These are phyloP conservation scores for Neurospora sp. DNA, from an alignment of 2,329 filamentous ascomycete species.

Conservation along the genomic window DNA sequence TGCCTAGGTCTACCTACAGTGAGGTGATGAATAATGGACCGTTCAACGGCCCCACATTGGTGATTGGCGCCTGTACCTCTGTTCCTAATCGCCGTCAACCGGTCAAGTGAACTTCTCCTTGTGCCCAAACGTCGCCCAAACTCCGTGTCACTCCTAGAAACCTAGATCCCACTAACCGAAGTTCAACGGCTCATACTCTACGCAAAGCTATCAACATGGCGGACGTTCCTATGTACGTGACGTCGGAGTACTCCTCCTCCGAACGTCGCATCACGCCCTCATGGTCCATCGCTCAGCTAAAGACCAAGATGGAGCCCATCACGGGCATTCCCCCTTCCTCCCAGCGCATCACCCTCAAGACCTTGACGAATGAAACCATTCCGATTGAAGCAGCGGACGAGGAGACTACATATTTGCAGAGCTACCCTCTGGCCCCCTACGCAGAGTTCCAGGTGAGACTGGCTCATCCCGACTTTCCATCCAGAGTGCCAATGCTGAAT, in stretches of 20 bases:
- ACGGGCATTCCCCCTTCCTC: conserved; percentile 78
- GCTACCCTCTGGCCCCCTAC: conserved; percentile 61
- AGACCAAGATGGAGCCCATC: conserved; percentile 80
- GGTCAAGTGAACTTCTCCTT: neutral
- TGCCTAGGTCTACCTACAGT: neutral
- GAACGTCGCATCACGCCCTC: conserved; percentile 88
- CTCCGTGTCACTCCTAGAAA: neutral
- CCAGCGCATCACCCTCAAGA: conserved; percentile 66
- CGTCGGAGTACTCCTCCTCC: conserved; percentile 66
- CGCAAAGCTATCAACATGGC: conserved; percentile 37
- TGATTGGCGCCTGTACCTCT: neutral
- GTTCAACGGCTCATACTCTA: neutral
- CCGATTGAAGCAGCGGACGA: conserved; percentile 63
- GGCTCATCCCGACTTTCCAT: neutral
- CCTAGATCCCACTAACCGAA: neutral
- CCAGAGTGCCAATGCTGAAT: conserved; percentile 14
- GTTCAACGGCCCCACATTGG: neutral
- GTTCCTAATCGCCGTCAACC: neutral
- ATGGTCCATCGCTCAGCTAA: conserved; percentile 80
- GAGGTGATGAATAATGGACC: neutral
- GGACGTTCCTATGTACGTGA: conserved; percentile 66
- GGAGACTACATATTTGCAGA: conserved; percentile 53
- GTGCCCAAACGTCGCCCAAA: neutral
- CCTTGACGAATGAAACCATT: conserved; percentile 49
- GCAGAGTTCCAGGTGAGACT: conserved; percentile 69